Percentiles rank a stretch among this genome's conserved stretches.
Conservation (phyloP, 192 early-diverging fungal genomes). For the Spizellomyces punctatus region DNA sequence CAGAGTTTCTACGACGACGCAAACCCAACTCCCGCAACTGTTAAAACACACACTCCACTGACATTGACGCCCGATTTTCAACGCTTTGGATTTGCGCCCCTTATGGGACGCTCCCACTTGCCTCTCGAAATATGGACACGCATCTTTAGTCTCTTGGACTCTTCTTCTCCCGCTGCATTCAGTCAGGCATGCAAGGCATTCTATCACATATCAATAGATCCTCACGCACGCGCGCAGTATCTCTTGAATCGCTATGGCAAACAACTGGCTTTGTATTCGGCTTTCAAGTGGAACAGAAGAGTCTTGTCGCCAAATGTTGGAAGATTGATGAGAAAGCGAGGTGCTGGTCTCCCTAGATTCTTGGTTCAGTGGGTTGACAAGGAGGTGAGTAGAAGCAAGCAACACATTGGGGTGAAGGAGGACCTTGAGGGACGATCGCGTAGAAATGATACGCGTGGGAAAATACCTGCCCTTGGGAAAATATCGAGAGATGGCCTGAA, state of each 20-base stretch:
- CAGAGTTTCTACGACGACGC: too few relatives aligned
- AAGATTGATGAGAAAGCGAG: conserved; percentile 28
- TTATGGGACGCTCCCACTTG: conserved; percentile 2
- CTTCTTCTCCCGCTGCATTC: conserved; percentile 23
- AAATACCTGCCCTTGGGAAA: too few relatives aligned
- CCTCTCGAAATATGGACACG: conserved; percentile 40
- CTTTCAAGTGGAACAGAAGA: conserved; percentile 34
- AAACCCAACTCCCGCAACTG: too few relatives aligned
- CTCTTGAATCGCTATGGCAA: conserved; percentile 37
- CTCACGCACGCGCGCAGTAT: conserved; percentile 32
- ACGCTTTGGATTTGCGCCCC: too few relatives aligned
- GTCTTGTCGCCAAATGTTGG: conserved; percentile 37
- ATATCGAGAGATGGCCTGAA: neutral
- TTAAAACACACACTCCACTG: too few relatives aligned
- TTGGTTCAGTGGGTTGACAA: conserved; percentile 47
- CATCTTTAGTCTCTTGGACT: conserved; percentile 38
- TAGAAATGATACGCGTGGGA: too few relatives aligned
- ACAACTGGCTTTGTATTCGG: conserved; percentile 33
- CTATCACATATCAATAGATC: conserved; percentile 37
- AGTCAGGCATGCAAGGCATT: conserved; percentile 28
- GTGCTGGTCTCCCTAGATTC: conserved; percentile 39
- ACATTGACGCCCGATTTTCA: too few relatives aligned
- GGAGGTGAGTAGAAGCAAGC: conserved; percentile 16
- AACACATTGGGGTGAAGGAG: too few relatives aligned
- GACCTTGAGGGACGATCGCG: too few relatives aligned